phyloP scores from a whole-genome alignment of 2,329 filamentous ascomycete genomes.

The Trichoderma sp. region DNA sequence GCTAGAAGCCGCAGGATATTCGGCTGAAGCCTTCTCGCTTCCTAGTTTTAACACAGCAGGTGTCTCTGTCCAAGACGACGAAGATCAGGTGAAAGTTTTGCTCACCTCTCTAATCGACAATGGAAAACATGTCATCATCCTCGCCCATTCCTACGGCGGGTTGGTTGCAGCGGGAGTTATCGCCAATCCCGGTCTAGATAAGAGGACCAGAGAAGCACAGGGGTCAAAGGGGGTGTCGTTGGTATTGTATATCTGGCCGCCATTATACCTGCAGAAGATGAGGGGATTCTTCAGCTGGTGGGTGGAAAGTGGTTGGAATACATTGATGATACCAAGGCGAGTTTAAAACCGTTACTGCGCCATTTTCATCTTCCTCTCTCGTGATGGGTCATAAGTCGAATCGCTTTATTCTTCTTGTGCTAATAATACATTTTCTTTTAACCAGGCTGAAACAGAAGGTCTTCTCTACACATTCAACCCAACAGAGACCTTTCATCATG shows the following conservation, averaged over 20 bases:
- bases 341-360: not conserved
- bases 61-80: not conserved
- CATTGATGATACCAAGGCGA: not conserved
- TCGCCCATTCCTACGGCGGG: not conserved
- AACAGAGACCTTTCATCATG: not conserved
- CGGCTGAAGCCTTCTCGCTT: not conserved
- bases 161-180: not conserved
- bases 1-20: not conserved
- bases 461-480: not conserved
- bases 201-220: not conserved
- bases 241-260: not conserved
- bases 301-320: not conserved
- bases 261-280: not conserved
- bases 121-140: not conserved
- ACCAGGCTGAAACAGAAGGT: not conserved
- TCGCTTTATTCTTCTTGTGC: not conserved
- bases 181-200: not conserved
- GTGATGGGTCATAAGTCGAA: not conserved
- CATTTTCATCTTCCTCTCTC: not conserved
- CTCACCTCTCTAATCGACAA: not conserved
- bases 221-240: not conserved
- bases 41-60: not conserved
- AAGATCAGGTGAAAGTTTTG: not conserved
- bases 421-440: not conserved
- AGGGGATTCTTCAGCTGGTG: not conserved